Evolutionary conservation across 2,329 filamentous ascomycete genomes (phyloP), one percentile per base, ranked within the genome.

Genomic region (Verticillium tricorpus): DNA sequence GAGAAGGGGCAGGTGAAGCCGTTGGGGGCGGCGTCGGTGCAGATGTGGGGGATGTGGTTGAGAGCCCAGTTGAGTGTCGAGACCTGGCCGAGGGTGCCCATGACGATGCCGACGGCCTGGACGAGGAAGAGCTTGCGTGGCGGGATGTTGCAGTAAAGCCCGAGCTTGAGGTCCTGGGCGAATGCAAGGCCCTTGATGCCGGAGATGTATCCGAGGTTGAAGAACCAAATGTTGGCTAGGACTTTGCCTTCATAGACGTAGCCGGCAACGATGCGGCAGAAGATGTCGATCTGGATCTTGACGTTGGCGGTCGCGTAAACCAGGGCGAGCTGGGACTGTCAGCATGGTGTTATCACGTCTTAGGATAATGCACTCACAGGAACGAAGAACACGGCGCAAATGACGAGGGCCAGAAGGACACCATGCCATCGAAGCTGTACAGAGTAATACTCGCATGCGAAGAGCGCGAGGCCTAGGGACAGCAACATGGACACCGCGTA

Each of bases 311-410:
- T 78, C 0, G 78, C 79, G 52, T 69, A 72, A 0, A 74, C 68
- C 70, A 69, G 69, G 2, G 71, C 69, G 32, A 73, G 64, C 70
- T 73, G 54, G 5, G 2, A 1, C 3, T 8, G n/a, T 62, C 15
- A 92, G 88, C 88, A 90, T 0, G 77, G 81, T 9, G 87, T 73
- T 2, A 85, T 28, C 28, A 6, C 5, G 28, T 28, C 28, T 5
- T 28, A 28, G 28, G 28, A 5, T 28, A 28, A 28, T 28, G 28
- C 28, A 60, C 67, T 59, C 58, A 72, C 70, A 0, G 71, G 71
- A 5, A 73, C 59, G 34, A 70, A 72, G 37, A 73, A 73, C 8
- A 69, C 60, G 3, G 68, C 63, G 22, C 71, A 73, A 1, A 73
- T 65, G 0, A 65, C 52, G 57, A 72, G 67, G 0, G 71, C 68